These are phyloP conservation scores for Plasmodium ovale DNA, from an alignment of 169 alveolate species.

Conservation along the genomic window DNA sequence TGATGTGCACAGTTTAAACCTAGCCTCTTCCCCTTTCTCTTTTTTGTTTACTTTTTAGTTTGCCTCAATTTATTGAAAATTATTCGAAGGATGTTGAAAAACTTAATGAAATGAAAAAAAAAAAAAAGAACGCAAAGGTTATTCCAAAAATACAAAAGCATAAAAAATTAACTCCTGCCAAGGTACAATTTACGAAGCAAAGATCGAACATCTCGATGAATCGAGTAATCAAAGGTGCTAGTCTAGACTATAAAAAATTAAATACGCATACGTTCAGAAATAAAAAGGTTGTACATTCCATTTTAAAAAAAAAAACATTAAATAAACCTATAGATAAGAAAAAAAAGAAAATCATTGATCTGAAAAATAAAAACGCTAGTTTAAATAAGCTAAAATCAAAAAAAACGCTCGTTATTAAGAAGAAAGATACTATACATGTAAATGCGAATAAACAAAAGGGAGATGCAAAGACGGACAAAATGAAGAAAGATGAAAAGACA, in stretches of 20 bases:
- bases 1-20: neutral
- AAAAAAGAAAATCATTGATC: slow-evolving; percentile 12
- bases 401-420: slow-evolving; percentile 4
- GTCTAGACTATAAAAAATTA: slow-evolving; percentile 55
- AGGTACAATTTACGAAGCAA: slow-evolving; percentile 54
- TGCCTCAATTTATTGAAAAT: slow-evolving; percentile 61
- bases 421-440: no score
- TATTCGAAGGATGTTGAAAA: slow-evolving; percentile 68
- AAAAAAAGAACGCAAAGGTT: slow-evolving; percentile 30
- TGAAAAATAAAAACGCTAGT: slow-evolving; percentile 22
- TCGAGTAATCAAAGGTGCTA: slow-evolving; percentile 62
- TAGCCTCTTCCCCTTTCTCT: slow-evolving; percentile 4
- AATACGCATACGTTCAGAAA: slow-evolving; percentile 38
- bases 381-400: slow-evolving; percentile 18
- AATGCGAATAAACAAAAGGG: slow-evolving; percentile 16
- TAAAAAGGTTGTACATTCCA: slow-evolving; percentile 37
- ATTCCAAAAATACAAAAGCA: slow-evolving; percentile 15
- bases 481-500: slow-evolving; percentile 26
- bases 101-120: slow-evolving; percentile 58
- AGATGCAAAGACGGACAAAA: slow-evolving; percentile 20
- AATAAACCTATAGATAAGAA: slow-evolving; percentile 43
- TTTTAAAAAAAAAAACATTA: slow-evolving; percentile 48
- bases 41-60: slow-evolving; percentile 13
- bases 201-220: slow-evolving; percentile 59
- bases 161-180: slow-evolving; percentile 24